Conservation (phyloP, 208 protist species). For the Trypanosomatidae sp. region DNA sequence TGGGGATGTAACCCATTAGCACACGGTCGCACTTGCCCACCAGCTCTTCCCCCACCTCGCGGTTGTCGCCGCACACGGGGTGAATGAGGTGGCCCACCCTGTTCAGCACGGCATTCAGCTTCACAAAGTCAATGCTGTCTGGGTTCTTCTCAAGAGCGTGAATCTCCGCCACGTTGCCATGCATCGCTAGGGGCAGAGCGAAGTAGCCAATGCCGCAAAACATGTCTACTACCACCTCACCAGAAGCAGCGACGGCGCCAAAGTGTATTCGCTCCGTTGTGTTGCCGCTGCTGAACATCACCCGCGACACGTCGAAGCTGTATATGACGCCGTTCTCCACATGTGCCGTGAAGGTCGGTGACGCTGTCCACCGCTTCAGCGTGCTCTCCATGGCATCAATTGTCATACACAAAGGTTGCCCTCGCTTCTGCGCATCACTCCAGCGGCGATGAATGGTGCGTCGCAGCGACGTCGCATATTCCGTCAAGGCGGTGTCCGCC, state of each 20-base stretch:
- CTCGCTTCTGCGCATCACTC: constrained; percentile 1
- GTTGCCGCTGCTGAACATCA: constrained; percentile 94
- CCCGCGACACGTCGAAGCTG: constrained; percentile 76
- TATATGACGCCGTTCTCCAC: constrained; percentile 91
- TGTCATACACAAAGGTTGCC: constrained; percentile 6
- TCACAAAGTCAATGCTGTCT: constrained; percentile 70
- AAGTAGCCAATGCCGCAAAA: constrained; percentile 94
- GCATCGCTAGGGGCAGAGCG: constrained; percentile 80
- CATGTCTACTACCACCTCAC: constrained; percentile 92
- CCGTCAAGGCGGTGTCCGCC: constrained; percentile 5
- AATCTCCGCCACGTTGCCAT: constrained; percentile 52
- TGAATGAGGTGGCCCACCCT: constrained; percentile 66
- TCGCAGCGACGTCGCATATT: constrained; percentile 14
- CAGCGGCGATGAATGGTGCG: constrained; percentile 13
- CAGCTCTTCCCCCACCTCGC: constrained; percentile 62
- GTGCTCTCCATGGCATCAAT: constrained; percentile 21
- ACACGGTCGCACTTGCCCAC: constrained; percentile 84
- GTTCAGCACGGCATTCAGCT: constrained; percentile 82
- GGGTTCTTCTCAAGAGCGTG: constrained; percentile 92
- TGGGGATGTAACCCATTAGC: constrained; percentile 91
- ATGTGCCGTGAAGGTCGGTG: constrained; percentile 81
- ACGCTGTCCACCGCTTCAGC: constrained; percentile 26
- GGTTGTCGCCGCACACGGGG: constrained; percentile 83
- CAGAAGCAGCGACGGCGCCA: constrained; percentile 43
- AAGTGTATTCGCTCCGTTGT: constrained; percentile 93